Percentiles rank a stretch among this genome's conserved stretches.
Evolutionary conservation across 805 yeast genomes (phyloP).

Genomic region (Zygoascus biomembranicola): DNA sequence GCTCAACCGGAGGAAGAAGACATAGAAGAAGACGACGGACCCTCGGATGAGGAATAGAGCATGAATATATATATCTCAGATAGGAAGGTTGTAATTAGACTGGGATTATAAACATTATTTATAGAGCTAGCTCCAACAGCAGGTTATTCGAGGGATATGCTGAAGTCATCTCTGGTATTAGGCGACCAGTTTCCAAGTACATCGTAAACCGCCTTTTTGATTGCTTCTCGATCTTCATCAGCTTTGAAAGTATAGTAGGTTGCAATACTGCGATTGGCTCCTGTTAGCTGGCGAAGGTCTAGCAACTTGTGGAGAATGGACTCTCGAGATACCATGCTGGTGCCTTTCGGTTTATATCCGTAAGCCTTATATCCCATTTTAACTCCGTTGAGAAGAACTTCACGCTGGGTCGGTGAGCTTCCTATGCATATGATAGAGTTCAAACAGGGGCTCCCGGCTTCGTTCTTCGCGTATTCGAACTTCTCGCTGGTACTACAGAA

Average conservation of each 20-base stretch:
- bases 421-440: constrained; percentile 7
- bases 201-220: constrained; percentile 9
- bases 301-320: neutral
- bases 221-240: constrained; percentile 3
- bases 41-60: constrained; percentile 14
- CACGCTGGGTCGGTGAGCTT: constrained; percentile 1
- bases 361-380: constrained; percentile 20
- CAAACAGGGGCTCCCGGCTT: constrained; percentile 12
- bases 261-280: neutral
- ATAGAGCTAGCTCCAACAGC: too few species aligned
- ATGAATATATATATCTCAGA: neutral
- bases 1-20: constrained; percentile 19
- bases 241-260: neutral
- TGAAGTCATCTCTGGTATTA: constrained; percentile 13
- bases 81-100: neutral
- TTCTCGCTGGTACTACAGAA: neutral
- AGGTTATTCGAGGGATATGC: neutral
- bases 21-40: constrained; percentile 15
- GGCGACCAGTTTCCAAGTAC: constrained; percentile 14
- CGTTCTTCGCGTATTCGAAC: constrained; percentile 3
- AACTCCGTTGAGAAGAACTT: constrained; percentile 21
- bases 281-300: neutral
- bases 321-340: constrained; percentile 16
- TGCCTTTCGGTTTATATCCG: constrained; percentile 12
- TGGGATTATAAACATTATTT: too few species aligned